Base-by-base conservation (phyloP, 371 early-diverging fungal genomes). In the Syncephalis fuscata region DNA sequence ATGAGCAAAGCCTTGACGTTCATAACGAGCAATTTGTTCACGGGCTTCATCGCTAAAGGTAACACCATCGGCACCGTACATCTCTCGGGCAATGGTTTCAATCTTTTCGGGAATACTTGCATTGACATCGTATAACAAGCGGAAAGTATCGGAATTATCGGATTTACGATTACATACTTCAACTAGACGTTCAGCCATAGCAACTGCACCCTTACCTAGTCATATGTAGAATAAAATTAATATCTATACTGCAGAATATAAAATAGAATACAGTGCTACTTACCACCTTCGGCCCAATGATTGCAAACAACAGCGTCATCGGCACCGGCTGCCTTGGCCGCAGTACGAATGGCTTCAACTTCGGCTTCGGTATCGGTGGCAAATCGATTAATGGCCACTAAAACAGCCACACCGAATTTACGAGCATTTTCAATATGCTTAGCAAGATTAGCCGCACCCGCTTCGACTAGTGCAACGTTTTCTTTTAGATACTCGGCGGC, bases 351-450 rank as follows among this genome's bases (percentile, higher is more conserved):
- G 22, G 88, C 56, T 14, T 79, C 80, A 57, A 90, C 67, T 63
- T 96, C 96, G 11, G 83, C 84, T 23, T 71, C 67, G 1, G 94
- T 84, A 62, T 96, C 94, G 14, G 89, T 68, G 21, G 76, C 70
- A 64, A 94, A 96, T 45, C 71, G 74, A 68, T 96, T 96, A 61
- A 96, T 70, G 25, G 92, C 93, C 11, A 96, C 94, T 27, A 96
- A 75, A 39, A 93, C 92, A 0, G 88, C 80, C 8, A 93, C 66
- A 11, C 92, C 92, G 62, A 87, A 88, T 62, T 80, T 82, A 53
- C 69, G 68, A 38, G 89, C 87, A 57, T 96, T 96, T 56, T 80
- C 64, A 49, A 96, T 86, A 56, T 96, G 96, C 57, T 82, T 81
- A 32, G 63, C 68, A 61, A 94, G 59, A 67, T 96, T 96, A 25